Base-by-base conservation (phyloP, 768 basidiomycete species). In the Kwoniella botswanensis region DNA sequence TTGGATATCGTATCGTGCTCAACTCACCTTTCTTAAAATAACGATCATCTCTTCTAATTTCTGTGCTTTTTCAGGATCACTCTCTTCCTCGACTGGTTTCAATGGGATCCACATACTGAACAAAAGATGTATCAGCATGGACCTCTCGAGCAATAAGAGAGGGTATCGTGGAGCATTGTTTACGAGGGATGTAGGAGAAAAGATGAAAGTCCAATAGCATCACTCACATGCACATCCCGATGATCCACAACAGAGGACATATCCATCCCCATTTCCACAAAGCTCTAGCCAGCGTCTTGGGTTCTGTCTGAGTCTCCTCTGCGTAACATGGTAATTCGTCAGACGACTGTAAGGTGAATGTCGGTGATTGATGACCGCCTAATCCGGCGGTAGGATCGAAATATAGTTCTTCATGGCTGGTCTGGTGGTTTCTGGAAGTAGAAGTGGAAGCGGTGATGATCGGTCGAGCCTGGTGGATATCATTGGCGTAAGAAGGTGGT, bases 211-310 rank as follows among this genome's bases (percentile, higher is more conserved):
- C 50, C 18, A 6, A 41, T 7, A 42, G 3, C 10, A 57, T 6
- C 11, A 76, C 80, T 75, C 63, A 81, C 80, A 81, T 79, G 43
- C 71, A 73, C 67, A 75, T 73, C 7, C 80, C 80, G 4, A 81
- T 54, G 24, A 76, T 53, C 80, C 80, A 81, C 9, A 81, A 59
- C 3, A 78, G 43, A 17, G 80, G 80, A 54, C 68, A 76, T 2
- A 76, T 12, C 64, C 71, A 81, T 2, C 80, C 80, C 74, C 75
- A 79, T 56, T 56, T 65, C 78, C 78, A 81, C 41, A 79, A 70
- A 15, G 63, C 68, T 63, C 69, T 76, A 12, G 80, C 80, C 5
- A 81, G 64, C 3, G 80, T 81, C 57, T 77, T 71, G 4, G 80
- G 75, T 68, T 81, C 80, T 12, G 76, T 79, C 67, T 74, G 55